Percentiles rank a stretch among this genome's conserved stretches.
These are phyloP conservation scores for Sesbania bispinosa DNA, from an alignment of 306 rosid genomes.

Conservation along the genomic window DNA sequence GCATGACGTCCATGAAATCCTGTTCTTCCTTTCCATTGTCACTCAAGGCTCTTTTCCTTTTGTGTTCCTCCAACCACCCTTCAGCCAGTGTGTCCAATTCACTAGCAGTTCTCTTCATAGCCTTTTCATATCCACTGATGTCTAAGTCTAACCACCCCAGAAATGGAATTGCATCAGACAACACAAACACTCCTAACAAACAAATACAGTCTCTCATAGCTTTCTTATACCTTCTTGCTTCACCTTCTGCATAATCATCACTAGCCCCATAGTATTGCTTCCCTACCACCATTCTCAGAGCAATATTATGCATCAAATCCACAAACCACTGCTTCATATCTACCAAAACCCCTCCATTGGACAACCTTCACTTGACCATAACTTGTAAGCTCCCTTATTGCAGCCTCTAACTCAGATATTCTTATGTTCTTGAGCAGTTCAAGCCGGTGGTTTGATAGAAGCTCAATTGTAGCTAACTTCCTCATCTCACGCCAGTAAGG, in stretches of 20 bases:
- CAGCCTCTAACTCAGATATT: conserved; percentile 26
- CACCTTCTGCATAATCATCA: conserved; percentile 31
- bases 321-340: conserved; percentile 57
- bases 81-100: conserved; percentile 24
- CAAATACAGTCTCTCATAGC: conserved; percentile 32
- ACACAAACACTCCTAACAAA: conserved; percentile 37
- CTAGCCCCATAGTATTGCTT: conserved; percentile 27
- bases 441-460: conserved; percentile 35
- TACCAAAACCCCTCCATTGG: conserved; percentile 36
- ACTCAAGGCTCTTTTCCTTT: conserved; percentile 24
- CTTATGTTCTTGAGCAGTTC: conserved; percentile 33
- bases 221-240: conserved; percentile 27
- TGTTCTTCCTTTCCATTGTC: conserved; percentile 33
- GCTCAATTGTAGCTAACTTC: conserved; percentile 24
- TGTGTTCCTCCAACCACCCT: conserved; percentile 46
- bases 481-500: conserved; percentile 44
- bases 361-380: conserved; percentile 28
- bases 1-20: conserved; percentile 40
- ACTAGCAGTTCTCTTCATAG: conserved; percentile 40
- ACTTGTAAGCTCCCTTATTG: conserved; percentile 18
- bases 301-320: conserved; percentile 35
- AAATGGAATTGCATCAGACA: conserved; percentile 47
- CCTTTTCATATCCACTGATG: conserved; percentile 34
- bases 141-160: conserved; percentile 42
- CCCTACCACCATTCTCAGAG: conserved; percentile 46